Conservation (phyloP, 768 basidiomycete species). For the Hygrophorus russula region DNA sequence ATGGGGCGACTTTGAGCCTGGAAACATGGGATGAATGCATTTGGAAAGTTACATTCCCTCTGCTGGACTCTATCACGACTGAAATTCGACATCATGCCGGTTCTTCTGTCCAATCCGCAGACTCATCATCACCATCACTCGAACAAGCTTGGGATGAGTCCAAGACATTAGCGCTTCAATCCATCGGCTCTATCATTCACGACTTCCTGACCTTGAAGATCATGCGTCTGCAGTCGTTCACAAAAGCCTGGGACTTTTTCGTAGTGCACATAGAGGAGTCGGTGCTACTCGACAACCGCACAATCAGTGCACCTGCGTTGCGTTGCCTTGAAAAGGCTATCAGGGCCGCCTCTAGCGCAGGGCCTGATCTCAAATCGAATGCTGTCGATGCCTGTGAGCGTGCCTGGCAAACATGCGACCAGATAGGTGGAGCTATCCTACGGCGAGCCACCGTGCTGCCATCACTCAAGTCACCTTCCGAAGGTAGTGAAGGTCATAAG, state of each 20-base stretch:
- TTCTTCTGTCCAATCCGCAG: constrained; percentile 6
- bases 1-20: constrained; percentile 73
- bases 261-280: constrained; percentile 61
- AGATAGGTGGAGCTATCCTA: constrained; percentile 47
- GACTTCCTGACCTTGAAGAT: constrained; percentile 71
- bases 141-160: constrained; percentile 76
- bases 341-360: constrained; percentile 38
- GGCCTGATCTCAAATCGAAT: constrained; percentile 30
- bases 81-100: constrained; percentile 37
- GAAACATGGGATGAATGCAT: constrained; percentile 86
- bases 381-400: constrained; percentile 39
- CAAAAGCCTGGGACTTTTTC: constrained; percentile 64
- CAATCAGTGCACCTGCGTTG: constrained; percentile 74
- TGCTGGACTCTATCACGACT: constrained; percentile 58
- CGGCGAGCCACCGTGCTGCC: constrained; percentile 13
- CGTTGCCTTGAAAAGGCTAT: constrained; percentile 76
- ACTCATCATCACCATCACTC: constrained; percentile 1
- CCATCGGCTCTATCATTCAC: constrained; percentile 72
- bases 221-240: constrained; percentile 59
- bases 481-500: constrained; percentile 14
- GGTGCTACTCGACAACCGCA: constrained; percentile 54
- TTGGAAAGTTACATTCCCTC: constrained; percentile 85
- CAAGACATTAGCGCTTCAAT: constrained; percentile 74
- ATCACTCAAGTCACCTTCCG: constrained; percentile 9
- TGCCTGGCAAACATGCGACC: constrained; percentile 62